These are phyloP conservation scores for Coemansia reversa DNA, from an alignment of 192 early-diverging fungal genomes.

Conservation along the genomic window DNA sequence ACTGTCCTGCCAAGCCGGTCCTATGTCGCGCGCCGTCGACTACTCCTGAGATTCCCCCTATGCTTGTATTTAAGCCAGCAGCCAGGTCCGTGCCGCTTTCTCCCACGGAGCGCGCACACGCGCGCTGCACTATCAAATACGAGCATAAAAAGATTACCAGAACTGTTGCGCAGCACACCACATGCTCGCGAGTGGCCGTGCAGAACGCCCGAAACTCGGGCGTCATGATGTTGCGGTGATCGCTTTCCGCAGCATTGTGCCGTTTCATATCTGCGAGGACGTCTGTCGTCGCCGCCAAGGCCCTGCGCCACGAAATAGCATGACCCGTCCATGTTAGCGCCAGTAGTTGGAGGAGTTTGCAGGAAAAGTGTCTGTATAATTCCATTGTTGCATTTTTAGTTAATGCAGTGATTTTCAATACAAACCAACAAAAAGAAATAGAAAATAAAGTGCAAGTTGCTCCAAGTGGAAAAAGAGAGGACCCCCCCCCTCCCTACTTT, in stretches of 20 bases:
- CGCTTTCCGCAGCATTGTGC: constrained; percentile 43
- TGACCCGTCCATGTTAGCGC: neutral
- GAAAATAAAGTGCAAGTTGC: neutral
- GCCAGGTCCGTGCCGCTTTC: neutral
- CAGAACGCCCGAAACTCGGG: constrained; percentile 49
- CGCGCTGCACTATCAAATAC: constrained; percentile 33
- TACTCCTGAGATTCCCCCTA: neutral
- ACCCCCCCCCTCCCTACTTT: neutral
- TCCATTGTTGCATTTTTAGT: constrained; percentile 21
- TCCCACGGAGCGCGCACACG: constrained; percentile 11
- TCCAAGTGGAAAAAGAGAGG: constrained; percentile 4
- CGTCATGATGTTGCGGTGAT: constrained; percentile 53
- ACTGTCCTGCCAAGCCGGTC: neutral
- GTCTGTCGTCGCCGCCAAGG: neutral
- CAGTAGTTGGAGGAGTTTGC: neutral
- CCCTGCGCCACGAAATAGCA: neutral
- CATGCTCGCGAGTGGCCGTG: constrained; percentile 43
- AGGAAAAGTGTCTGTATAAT: neutral
- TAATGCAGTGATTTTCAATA: neutral
- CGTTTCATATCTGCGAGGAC: constrained; percentile 52
- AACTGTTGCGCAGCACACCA: constrained; percentile 34
- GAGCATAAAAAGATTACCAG: constrained; percentile 34
- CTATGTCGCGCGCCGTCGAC: neutral
- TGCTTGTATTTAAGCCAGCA: neutral
- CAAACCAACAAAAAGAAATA: neutral